Percentiles rank a stretch among this genome's conserved stretches.
Conservation (phyloP, 345 rosid genomes). For the Atalantia buxifolia region DNA sequence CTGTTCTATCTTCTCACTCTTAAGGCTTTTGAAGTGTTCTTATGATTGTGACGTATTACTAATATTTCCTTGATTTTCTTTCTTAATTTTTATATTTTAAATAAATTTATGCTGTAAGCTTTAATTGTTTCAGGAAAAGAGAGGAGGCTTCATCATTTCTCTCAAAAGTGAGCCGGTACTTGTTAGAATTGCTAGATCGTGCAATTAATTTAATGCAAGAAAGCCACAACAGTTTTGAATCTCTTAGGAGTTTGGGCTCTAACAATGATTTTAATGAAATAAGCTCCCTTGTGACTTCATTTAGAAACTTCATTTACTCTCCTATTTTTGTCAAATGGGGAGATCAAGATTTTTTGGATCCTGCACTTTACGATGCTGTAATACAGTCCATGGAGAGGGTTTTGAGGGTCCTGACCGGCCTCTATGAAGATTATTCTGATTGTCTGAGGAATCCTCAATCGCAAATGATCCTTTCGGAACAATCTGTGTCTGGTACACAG, state of each 20-base stretch:
- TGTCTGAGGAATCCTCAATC: conserved; percentile 34
- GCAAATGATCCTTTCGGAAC: conserved; percentile 25
- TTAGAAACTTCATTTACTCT: conserved; percentile 54
- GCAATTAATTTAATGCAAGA: conserved; percentile 43
- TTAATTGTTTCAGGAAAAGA: conserved; percentile 44
- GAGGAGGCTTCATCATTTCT: conserved; percentile 52
- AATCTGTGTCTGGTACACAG: conserved; percentile 39
- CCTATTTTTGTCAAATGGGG: conserved; percentile 47
- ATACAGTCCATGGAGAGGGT: conserved; percentile 58
- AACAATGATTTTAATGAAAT: conserved; percentile 38
- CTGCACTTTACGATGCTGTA: conserved; percentile 34
- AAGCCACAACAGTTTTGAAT: conserved; percentile 36
- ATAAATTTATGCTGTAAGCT: conserved; percentile 4
- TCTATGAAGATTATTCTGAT: conserved; percentile 51
- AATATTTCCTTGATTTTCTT: no score
- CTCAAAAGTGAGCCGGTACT: conserved; percentile 46
- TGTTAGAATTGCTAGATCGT: conserved; percentile 57
- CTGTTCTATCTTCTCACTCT: neutral
- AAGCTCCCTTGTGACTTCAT: conserved; percentile 48
- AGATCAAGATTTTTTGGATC: conserved; percentile 35
- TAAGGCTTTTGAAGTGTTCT: no score
- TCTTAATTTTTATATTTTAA: neutral
- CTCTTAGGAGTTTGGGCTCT: conserved; percentile 48
- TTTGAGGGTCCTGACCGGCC: conserved; percentile 49
- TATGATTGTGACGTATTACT: neutral